These are phyloP conservation scores for Amaranthus palmeri DNA, from an alignment of 148 eudicot genomes.

Conservation along the genomic window DNA sequence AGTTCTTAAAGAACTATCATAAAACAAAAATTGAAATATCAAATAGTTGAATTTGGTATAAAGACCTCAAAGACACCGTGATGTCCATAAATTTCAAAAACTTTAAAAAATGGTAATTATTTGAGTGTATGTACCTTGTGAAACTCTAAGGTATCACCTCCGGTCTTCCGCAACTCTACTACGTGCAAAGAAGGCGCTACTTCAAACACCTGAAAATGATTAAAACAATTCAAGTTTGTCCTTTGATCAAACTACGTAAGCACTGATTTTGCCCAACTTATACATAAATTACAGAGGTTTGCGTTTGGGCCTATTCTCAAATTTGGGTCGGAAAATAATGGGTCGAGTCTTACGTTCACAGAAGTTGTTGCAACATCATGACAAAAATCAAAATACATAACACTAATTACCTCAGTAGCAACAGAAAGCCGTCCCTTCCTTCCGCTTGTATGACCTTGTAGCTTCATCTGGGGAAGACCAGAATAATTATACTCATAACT, in stretches of 20 bases:
- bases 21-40: not conserved
- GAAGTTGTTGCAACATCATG: too few species aligned
- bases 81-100: not conserved
- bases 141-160: slow-evolving; percentile 87
- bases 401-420: slow-evolving; percentile 70
- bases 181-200: slow-evolving; percentile 89
- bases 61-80: not conserved
- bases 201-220: slow-evolving; percentile 61
- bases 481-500: not conserved
- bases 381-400: not conserved
- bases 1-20: slow-evolving; percentile 75
- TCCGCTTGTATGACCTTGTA: slow-evolving; percentile 86
- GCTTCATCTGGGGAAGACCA: slow-evolving; percentile 58
- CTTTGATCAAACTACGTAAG: not conserved
- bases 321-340: too few species aligned
- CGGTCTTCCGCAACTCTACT: slow-evolving; percentile 82
- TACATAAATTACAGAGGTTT: too few species aligned
- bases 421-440: slow-evolving; percentile 93
- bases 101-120: too few species aligned
- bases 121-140: slow-evolving; percentile 41
- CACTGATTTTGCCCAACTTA: too few species aligned
- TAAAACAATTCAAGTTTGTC: not conserved
- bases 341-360: too few species aligned
- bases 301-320: too few species aligned
- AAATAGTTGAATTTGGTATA: not conserved